Conservation (phyloP, 148 eudicot species). For the Rhododendron griersonianum region DNA sequence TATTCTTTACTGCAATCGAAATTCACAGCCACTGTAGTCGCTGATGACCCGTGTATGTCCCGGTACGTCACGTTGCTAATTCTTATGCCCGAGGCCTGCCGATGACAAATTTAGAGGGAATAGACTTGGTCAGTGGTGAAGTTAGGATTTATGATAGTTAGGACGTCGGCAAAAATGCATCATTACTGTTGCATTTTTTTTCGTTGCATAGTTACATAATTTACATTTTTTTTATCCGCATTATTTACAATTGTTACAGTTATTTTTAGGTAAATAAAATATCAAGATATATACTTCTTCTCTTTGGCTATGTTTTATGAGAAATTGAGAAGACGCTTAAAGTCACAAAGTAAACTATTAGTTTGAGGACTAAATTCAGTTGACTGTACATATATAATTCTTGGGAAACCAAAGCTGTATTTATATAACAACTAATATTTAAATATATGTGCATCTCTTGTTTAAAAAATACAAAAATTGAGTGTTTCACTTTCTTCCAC, state of each 20-base stretch:
- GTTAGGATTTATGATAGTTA: background rate
- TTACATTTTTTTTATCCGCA: background rate
- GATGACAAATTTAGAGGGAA: background rate
- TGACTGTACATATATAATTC: background rate
- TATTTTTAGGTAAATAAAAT: background rate
- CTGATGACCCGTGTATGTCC: constrained; percentile 40
- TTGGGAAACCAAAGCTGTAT: background rate
- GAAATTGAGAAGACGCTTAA: background rate
- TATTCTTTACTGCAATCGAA: constrained; percentile 38
- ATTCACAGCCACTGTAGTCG: constrained; percentile 26
- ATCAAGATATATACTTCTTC: background rate
- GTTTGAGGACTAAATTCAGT: background rate
- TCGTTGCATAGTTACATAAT: background rate
- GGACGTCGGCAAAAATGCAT: background rate
- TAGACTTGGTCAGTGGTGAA: background rate
- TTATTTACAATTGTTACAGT: no score
- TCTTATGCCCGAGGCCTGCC: constrained; percentile 41
- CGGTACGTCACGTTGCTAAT: constrained; percentile 33
- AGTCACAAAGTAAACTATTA: background rate
- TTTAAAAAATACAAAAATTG: background rate
- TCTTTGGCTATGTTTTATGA: background rate
- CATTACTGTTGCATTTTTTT: background rate
- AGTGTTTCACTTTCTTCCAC: background rate
- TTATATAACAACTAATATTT: background rate
- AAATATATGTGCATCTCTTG: background rate